Conservation (phyloP, 129 eudicot species). For the Oenanthe sinensis region DNA sequence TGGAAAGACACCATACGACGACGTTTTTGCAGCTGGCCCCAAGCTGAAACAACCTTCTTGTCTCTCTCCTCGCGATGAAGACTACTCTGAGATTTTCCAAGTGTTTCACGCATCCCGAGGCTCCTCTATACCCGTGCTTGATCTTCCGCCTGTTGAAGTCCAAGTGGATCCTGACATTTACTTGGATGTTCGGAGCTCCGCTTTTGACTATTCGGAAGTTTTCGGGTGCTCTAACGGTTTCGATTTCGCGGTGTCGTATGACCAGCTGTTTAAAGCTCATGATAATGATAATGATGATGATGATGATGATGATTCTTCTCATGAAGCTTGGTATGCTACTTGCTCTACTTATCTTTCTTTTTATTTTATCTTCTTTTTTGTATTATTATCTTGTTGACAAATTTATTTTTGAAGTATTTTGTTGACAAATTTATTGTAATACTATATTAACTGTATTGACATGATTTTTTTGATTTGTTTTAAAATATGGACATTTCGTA, state of each 20-base stretch:
- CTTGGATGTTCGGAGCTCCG: slow-evolving; percentile 43
- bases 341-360: neutral
- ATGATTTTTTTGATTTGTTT: neutral
- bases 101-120: slow-evolving; percentile 77
- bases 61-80: slow-evolving; percentile 76
- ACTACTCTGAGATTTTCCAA: slow-evolving; percentile 80
- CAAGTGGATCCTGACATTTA: slow-evolving; percentile 26
- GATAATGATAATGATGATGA: neutral
- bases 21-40: slow-evolving; percentile 76
- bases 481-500: neutral
- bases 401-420: no score
- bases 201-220: slow-evolving; percentile 58
- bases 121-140: slow-evolving; percentile 72
- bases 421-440: no score
- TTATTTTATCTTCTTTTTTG: neutral
- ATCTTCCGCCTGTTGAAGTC: slow-evolving; percentile 47
- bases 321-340: slow-evolving; percentile 58
- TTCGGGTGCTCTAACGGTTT: slow-evolving; percentile 49
- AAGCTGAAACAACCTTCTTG: slow-evolving; percentile 44
- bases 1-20: slow-evolving; percentile 65
- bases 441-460: no score
- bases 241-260: slow-evolving; percentile 49
- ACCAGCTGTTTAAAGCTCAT: slow-evolving; percentile 42
- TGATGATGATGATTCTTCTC: slow-evolving; percentile 36
- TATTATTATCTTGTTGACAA: neutral